Percentiles rank a stretch among this genome's conserved stretches.
Conservation (phyloP, 2,329 filamentous ascomycete genomes). For the Tolypocladium album region DNA sequence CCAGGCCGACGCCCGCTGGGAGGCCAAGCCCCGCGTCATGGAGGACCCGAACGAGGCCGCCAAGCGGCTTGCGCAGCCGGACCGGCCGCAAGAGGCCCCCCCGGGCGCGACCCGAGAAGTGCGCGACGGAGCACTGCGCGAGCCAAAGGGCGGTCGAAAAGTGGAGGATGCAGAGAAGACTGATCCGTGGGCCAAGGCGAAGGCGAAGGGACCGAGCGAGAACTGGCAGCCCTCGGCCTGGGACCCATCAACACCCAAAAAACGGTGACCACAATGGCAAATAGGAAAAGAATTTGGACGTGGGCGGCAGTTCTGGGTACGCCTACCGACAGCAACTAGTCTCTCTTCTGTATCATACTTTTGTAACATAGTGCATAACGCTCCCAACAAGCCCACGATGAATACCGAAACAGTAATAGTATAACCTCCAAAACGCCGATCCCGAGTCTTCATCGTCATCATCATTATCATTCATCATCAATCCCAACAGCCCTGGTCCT, state of each 20-base stretch:
- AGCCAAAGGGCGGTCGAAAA: too few species aligned
- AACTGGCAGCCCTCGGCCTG: constrained; percentile 58
- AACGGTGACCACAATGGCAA: constrained; percentile 6
- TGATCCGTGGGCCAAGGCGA: constrained; percentile 50
- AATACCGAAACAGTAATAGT: neutral
- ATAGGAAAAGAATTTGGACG: neutral
- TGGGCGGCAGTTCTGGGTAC: neutral
- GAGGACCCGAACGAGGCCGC: constrained; percentile 18
- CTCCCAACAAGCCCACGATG: neutral
- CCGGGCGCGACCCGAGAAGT: neutral
- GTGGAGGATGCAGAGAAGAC: constrained; percentile 3
- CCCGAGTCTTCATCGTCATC: neutral
- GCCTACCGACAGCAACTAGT: neutral
- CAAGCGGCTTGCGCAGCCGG: constrained; percentile 1
- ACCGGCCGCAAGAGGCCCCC: constrained; percentile 6
- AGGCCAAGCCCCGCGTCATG: constrained; percentile 41
- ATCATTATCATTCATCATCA: neutral
- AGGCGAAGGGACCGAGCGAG: constrained; percentile 40
- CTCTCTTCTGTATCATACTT: neutral
- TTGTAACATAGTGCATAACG: neutral
- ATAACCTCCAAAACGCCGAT: neutral
- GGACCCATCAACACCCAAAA: constrained; percentile 34
- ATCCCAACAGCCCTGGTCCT: too few species aligned
- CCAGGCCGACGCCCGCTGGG: constrained; percentile 54
- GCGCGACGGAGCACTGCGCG: neutral